A percentile compares a stretch with the other conserved stretches of the same genome.
These are phyloP conservation scores for Cucumis hystrix DNA, from an alignment of 306 rosid genomes.

Conservation along the genomic window DNA sequence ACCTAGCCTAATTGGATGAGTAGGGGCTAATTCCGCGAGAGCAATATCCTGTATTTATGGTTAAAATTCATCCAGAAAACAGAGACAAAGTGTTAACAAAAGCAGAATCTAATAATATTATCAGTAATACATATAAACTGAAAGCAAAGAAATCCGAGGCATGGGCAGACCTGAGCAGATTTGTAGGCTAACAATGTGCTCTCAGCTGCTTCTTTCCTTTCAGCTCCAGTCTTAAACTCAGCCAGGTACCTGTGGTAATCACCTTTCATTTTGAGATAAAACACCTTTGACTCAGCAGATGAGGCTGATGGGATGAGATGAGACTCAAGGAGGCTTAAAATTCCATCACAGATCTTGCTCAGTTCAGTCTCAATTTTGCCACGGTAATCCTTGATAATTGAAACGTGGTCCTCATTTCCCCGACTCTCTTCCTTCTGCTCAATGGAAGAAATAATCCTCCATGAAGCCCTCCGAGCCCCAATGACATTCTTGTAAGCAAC, in stretches of 20 bases:
- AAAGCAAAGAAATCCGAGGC: background rate
- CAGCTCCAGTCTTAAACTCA: constrained; percentile 74
- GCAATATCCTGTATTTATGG: constrained; percentile 64
- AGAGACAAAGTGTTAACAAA: background rate
- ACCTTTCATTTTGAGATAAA: constrained; percentile 92
- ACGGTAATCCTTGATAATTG: constrained; percentile 67
- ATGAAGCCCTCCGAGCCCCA: constrained; percentile 93
- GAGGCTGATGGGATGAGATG: constrained; percentile 83
- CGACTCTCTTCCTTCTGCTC: constrained; percentile 96
- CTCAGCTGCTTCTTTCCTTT: constrained; percentile 91
- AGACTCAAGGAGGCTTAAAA: constrained; percentile 66
- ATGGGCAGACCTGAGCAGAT: constrained; percentile 64
- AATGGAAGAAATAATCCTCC: constrained; percentile 95
- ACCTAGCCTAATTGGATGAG: constrained; percentile 94
- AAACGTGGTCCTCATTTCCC: constrained; percentile 77
- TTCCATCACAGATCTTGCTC: constrained; percentile 96
- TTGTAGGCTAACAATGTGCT: constrained; percentile 87
- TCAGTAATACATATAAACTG: background rate
- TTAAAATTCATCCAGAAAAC: background rate
- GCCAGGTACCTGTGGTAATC: constrained; percentile 94
- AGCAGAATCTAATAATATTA: background rate
- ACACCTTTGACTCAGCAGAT: constrained; percentile 68
- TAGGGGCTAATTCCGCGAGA: constrained; percentile 59
- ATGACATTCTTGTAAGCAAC: constrained; percentile 95
- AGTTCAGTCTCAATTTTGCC: constrained; percentile 72